Percentiles rank a stretch among this genome's conserved stretches.
phyloP scores from a whole-genome alignment of 306 rosid genomes.

The Cicer arietinum region DNA sequence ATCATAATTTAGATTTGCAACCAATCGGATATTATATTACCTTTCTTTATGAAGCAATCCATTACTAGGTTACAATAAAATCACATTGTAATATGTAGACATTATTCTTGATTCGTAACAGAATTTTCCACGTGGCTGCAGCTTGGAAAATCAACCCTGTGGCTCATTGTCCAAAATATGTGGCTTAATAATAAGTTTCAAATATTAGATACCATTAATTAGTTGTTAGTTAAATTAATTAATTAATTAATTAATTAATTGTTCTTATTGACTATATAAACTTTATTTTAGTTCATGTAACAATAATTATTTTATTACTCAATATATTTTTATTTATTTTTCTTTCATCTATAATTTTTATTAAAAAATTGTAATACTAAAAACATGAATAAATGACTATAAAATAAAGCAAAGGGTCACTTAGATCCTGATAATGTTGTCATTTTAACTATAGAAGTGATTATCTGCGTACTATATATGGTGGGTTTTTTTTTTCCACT shows the following conservation, averaged over 20 bases:
- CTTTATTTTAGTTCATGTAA: too few species aligned
- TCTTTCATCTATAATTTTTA: too few species aligned
- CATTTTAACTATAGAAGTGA: constrained; percentile 27
- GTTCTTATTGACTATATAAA: too few species aligned
- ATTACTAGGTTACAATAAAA: constrained; percentile 27
- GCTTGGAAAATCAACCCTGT: constrained; percentile 12
- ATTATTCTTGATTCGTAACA: constrained; percentile 38
- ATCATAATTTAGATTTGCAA: constrained; percentile 36
- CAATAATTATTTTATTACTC: too few species aligned
- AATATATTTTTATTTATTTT: too few species aligned
- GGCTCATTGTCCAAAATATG: constrained; percentile 16
- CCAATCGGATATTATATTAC: constrained; percentile 19
- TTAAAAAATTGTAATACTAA: too few species aligned
- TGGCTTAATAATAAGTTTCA: not conserved
- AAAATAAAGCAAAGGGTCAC: constrained; percentile 40
- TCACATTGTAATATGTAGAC: constrained; percentile 10
- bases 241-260: too few species aligned
- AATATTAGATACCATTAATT: not conserved
- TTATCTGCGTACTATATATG: not conserved
- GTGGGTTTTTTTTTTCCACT: too few species aligned
- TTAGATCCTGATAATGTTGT: constrained; percentile 28
- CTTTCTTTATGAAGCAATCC: constrained; percentile 30
- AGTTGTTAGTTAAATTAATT: too few species aligned
- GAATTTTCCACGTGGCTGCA: constrained; percentile 48
- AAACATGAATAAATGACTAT: constrained; percentile 31